These are phyloP conservation scores for Neonothopanus nambi DNA, from an alignment of 1,284 basidiomycete genomes.

Conservation along the genomic window DNA sequence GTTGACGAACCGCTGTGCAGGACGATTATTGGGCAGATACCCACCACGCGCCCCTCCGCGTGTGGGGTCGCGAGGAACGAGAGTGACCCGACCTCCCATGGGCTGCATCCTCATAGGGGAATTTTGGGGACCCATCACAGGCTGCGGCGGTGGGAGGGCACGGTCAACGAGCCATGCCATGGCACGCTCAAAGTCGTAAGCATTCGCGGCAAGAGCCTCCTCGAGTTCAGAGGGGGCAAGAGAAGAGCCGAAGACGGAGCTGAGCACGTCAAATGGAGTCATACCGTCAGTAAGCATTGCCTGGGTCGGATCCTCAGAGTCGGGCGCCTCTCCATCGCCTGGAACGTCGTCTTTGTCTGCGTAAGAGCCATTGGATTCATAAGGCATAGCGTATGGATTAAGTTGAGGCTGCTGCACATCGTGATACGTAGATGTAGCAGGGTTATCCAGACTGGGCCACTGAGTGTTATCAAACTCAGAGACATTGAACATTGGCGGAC, in stretches of 20 bases:
- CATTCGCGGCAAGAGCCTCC: slow-evolving; percentile 85
- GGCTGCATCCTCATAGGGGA: slow-evolving; percentile 55
- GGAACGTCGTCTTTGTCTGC: slow-evolving; percentile 28
- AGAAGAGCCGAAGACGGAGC: slow-evolving; percentile 88
- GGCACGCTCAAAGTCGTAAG: slow-evolving; percentile 92
- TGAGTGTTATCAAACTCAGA: slow-evolving; percentile 60
- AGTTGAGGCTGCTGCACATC: slow-evolving; percentile 31
- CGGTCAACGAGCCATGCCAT: slow-evolving; percentile 92
- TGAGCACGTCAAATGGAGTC: slow-evolving; percentile 96
- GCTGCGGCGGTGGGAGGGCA: slow-evolving; percentile 38
- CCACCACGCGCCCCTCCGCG: slow-evolving; percentile 45
- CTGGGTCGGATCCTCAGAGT: slow-evolving; percentile 52
- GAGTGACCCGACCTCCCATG: slow-evolving; percentile 61
- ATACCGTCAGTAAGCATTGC: slow-evolving; percentile 82
- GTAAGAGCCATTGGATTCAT: slow-evolving; percentile 19
- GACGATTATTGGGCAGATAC: slow-evolving; percentile 33
- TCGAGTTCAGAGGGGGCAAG: slow-evolving; percentile 90
- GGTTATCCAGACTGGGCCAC: slow-evolving; percentile 54
- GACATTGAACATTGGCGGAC: slow-evolving; percentile 54
- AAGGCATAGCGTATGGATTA: slow-evolving; percentile 30
- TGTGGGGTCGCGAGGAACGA: slow-evolving; percentile 57
- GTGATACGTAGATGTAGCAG: slow-evolving; percentile 41
- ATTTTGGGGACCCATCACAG: slow-evolving; percentile 35
- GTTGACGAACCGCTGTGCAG: slow-evolving; percentile 55
- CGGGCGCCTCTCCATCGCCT: slow-evolving; percentile 40